A percentile compares a stretch with the other conserved stretches of the same genome.
Evolutionary conservation across 164 flowering plant genomes (phyloP).

Genomic region (Tetrastigma voinierianum): DNA sequence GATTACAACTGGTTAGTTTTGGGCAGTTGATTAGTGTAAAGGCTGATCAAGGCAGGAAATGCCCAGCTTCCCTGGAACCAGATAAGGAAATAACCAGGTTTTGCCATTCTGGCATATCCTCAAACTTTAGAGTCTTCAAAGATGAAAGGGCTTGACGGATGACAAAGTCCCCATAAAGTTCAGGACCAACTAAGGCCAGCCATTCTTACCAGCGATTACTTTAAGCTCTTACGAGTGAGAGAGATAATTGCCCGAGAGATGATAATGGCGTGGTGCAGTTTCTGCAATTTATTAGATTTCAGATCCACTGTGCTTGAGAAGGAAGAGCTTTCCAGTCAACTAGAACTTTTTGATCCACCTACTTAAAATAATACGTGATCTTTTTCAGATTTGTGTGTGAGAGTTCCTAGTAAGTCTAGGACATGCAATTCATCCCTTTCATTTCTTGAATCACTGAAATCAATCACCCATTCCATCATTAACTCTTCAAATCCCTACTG

Average conservation of each 20-base stretch:
- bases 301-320: constrained; percentile 8
- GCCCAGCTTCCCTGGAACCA: neutral
- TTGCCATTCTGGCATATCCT: neutral
- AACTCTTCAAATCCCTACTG: too few species aligned
- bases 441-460: neutral
- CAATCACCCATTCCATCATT: neutral
- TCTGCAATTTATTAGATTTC: constrained; percentile 18
- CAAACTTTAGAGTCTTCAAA: neutral
- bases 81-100: neutral
- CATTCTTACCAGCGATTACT: neutral
- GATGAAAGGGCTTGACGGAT: neutral
- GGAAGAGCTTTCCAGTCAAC: constrained; percentile 11
- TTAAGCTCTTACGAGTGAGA: neutral
- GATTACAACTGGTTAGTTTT: neutral
- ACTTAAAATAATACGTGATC: constrained; percentile 16
- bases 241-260: neutral
- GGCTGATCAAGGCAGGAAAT: constrained; percentile 11
- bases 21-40: constrained; percentile 12
- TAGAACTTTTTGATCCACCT: constrained; percentile 18
- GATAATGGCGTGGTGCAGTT: neutral
- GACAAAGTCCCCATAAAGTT: neutral
- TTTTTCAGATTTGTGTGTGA: constrained; percentile 13
- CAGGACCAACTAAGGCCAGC: neutral
- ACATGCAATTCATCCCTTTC: neutral
- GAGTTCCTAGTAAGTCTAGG: constrained; percentile 23